Evolutionary conservation across 768 basidiomycete genomes (phyloP).

Genomic region (Rubroboletus pulcherrimus): DNA sequence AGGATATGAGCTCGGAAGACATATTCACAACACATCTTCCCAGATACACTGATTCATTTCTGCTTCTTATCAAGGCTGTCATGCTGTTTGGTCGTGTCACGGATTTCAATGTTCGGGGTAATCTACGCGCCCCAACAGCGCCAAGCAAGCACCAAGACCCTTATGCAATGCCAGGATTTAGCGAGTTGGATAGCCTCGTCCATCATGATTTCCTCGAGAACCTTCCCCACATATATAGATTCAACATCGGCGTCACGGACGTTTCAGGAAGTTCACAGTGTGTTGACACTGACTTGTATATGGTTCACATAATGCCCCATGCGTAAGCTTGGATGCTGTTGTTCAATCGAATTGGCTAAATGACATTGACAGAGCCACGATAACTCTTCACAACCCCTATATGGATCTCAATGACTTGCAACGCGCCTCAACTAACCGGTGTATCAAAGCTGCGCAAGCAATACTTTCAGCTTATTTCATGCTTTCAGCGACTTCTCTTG

Average conservation of each 20-base stretch:
- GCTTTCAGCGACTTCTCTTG: slow-evolving; percentile 78
- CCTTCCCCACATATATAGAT: slow-evolving; percentile 65
- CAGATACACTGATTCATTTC: slow-evolving; percentile 77
- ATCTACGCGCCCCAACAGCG: slow-evolving; percentile 60
- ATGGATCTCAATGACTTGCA: slow-evolving; percentile 68
- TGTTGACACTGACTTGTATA: slow-evolving; percentile 79
- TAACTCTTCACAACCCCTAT: slow-evolving; percentile 83
- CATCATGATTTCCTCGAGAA: slow-evolving; percentile 63
- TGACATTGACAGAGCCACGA: slow-evolving; percentile 59
- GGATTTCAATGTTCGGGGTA: slow-evolving; percentile 77
- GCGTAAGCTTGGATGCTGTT: slow-evolving; percentile 49
- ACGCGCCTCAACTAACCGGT: slow-evolving; percentile 63
- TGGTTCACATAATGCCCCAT: slow-evolving; percentile 84
- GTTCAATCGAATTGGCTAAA: slow-evolving; percentile 5
- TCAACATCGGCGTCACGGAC: slow-evolving; percentile 59
- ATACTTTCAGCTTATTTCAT: slow-evolving; percentile 75
- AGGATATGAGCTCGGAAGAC: slow-evolving; percentile 59
- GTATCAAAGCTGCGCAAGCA: slow-evolving; percentile 68
- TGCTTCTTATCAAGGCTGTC: slow-evolving; percentile 75
- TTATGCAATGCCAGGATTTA: slow-evolving; percentile 62
- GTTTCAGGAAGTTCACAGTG: slow-evolving; percentile 49
- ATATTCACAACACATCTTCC: slow-evolving; percentile 69
- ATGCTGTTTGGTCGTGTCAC: slow-evolving; percentile 86
- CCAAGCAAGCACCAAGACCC: slow-evolving; percentile 74
- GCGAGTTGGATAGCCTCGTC: slow-evolving; percentile 66